Conservation (phyloP, 139 green algal genomes). For the Asterochloris sp. region DNA sequence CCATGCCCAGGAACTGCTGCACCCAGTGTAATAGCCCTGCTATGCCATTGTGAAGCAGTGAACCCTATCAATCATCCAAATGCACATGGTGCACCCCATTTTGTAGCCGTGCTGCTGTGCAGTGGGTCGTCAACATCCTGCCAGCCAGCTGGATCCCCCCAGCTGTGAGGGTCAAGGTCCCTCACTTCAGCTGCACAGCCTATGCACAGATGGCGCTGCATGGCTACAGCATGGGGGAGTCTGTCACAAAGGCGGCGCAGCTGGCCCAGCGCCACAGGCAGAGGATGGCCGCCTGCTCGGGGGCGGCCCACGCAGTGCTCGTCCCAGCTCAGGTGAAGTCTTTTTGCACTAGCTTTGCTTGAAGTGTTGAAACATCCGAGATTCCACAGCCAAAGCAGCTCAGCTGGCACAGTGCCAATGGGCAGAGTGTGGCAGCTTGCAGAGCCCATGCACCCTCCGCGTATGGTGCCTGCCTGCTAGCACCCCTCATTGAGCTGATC, state of each 20-base stretch:
- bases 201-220: constrained; percentile 17
- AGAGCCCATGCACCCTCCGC: too few relatives aligned
- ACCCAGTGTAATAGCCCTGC: too few relatives aligned
- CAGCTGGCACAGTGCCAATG: too few relatives aligned
- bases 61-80: too few relatives aligned
- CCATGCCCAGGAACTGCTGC: too few relatives aligned
- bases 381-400: too few relatives aligned
- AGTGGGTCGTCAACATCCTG: not conserved
- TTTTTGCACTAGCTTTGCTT: not conserved
- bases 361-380: too few relatives aligned
- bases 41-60: too few relatives aligned
- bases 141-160: constrained; percentile 1
- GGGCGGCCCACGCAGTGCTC: not conserved
- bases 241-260: not conserved
- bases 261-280: constrained; percentile 3
- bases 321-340: constrained; percentile 7
- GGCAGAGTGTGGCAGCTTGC: too few relatives aligned
- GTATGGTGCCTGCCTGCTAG: too few relatives aligned
- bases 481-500: too few relatives aligned
- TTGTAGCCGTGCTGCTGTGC: not conserved
- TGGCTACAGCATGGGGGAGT: constrained; percentile 4
- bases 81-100: not conserved
- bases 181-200: constrained; percentile 4
- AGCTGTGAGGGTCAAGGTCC: not conserved
- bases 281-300: not conserved